Conservation (phyloP, 495 filamentous ascomycete species). For the Aspergillus bertholletiae region DNA sequence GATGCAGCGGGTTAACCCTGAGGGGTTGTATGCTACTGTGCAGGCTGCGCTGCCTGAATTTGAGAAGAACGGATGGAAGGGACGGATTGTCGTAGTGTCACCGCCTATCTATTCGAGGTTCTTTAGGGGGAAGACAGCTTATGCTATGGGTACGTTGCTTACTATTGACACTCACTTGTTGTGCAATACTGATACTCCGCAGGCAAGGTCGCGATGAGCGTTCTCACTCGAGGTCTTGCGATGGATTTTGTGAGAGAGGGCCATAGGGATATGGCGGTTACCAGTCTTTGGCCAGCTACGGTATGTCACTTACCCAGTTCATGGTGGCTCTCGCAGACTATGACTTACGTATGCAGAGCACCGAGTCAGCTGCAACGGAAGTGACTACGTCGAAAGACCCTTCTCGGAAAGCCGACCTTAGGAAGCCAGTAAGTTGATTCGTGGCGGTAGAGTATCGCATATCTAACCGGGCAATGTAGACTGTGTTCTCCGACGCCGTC, state of each 20-base stretch:
- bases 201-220: constrained; percentile 78
- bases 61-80: constrained; percentile 48
- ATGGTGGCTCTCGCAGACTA: neutral
- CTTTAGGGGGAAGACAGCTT: constrained; percentile 82
- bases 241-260: constrained; percentile 77
- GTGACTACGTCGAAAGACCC: constrained; percentile 39
- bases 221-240: constrained; percentile 73
- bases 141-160: constrained; percentile 62
- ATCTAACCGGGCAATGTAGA: constrained; percentile 13
- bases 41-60: constrained; percentile 65
- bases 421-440: constrained; percentile 49
- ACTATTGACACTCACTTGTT: neutral
- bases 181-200: constrained; percentile 3
- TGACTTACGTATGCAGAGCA: constrained; percentile 18
- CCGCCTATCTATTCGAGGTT: constrained; percentile 85
- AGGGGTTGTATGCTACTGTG: constrained; percentile 61
- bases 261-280: constrained; percentile 67
- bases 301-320: constrained; percentile 38
- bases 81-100: constrained; percentile 72
- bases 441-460: neutral
- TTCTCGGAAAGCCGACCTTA: constrained; percentile 47
- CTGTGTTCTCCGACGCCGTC: constrained; percentile 78
- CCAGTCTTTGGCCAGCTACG: constrained; percentile 76
- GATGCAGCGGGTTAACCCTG: constrained; percentile 77
- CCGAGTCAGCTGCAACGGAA: constrained; percentile 71